phyloP scores from a whole-genome alignment of 2,329 filamentous ascomycete genomes.

The Colletotrichum aenigma region DNA sequence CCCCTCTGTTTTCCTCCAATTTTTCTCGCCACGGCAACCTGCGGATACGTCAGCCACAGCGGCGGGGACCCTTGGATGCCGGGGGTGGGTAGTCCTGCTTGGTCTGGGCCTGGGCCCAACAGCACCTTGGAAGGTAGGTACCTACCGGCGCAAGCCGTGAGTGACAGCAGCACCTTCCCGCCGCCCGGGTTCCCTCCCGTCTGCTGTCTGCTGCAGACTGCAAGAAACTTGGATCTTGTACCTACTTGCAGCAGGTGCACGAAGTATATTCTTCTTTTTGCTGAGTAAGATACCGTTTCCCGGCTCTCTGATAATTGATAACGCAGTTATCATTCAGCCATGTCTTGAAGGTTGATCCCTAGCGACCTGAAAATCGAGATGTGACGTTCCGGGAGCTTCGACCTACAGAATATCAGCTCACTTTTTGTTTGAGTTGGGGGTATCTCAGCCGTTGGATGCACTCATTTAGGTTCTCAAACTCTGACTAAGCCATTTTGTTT shows the following conservation, averaged over 20 bases:
- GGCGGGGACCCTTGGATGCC: neutral
- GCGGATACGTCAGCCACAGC: conserved; percentile 7
- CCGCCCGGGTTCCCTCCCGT: neutral
- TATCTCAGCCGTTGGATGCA: neutral
- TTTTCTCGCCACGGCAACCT: conserved; percentile 17
- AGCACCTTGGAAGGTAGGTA: neutral
- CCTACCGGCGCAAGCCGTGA: neutral
- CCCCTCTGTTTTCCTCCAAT: conserved; percentile 9
- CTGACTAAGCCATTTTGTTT: neutral
- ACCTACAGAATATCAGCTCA: neutral
- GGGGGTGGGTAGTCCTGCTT: neutral
- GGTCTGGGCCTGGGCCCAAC: neutral
- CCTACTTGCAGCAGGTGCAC: neutral
- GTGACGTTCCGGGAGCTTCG: neutral
- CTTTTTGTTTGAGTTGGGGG: neutral
- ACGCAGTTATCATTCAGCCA: neutral
- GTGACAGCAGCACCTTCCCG: neutral
- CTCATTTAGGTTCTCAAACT: neutral
- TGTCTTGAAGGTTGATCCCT: neutral
- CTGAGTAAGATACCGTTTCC: neutral
- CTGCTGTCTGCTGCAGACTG: neutral
- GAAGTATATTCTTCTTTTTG: neutral
- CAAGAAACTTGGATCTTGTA: neutral
- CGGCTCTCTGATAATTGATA: neutral
- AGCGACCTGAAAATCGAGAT: neutral